Evolutionary conservation across 2,329 filamentous ascomycete genomes (phyloP).

Genomic region (Raffaelea arxii): DNA sequence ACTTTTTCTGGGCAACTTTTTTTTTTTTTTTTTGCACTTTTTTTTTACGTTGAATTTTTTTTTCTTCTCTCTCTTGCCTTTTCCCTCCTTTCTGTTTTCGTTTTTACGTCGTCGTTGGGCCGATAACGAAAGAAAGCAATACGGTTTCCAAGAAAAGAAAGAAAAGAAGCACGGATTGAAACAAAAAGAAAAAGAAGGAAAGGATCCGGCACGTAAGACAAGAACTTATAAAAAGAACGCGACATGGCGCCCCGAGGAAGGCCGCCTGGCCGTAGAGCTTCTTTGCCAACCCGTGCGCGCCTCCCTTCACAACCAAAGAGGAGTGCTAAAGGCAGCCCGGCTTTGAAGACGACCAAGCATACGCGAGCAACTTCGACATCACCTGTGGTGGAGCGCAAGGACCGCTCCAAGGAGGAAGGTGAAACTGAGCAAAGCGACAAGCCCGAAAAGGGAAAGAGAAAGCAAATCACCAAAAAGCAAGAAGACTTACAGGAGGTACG

Average conservation of each 20-base stretch:
- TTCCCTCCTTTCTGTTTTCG: not conserved
- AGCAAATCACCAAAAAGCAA: too few relatives aligned
- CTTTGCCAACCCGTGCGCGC: not conserved
- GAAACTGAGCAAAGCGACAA: too few relatives aligned
- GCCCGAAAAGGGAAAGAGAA: too few relatives aligned
- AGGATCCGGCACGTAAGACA: not conserved
- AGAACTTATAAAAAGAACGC: not conserved
- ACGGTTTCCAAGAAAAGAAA: not conserved
- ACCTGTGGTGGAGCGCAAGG: too few relatives aligned
- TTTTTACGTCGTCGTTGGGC: not conserved
- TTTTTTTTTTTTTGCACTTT: not conserved
- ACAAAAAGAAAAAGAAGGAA: not conserved
- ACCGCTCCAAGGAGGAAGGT: too few relatives aligned
- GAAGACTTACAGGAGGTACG: too few relatives aligned
- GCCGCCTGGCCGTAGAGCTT: slow-evolving; percentile 10
- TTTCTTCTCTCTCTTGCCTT: not conserved
- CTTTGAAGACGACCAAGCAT: too few relatives aligned
- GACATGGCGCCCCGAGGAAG: slow-evolving; percentile 11
- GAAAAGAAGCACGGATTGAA: not conserved
- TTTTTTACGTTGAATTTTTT: not conserved
- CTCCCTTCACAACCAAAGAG: too few relatives aligned
- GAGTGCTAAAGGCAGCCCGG: too few relatives aligned
- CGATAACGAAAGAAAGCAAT: not conserved
- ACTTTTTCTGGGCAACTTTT: not conserved
- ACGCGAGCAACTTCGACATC: too few relatives aligned